Evolutionary conservation across 108 stramenopile species (phyloP).

Genomic region (Discostella stelligeroides): DNA sequence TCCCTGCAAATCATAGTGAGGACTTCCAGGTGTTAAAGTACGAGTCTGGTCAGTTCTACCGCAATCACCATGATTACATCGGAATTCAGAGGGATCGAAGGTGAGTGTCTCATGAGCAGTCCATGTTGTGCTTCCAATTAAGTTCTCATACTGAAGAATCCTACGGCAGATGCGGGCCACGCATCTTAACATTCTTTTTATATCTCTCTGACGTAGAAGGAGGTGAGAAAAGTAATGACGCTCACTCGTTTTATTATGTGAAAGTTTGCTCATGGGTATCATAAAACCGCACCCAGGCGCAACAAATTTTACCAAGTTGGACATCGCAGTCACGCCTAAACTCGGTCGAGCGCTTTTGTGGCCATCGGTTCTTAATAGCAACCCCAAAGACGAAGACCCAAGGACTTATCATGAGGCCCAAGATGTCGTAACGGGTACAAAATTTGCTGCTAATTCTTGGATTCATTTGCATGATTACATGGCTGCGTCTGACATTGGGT

Average conservation of each 20-base stretch:
- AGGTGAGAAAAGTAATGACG: slow-evolving; percentile 57
- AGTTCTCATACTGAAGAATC: too few species aligned
- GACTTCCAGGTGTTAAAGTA: slow-evolving; percentile 76
- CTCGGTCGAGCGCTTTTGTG: slow-evolving; percentile 57
- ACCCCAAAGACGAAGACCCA: slow-evolving; percentile 53
- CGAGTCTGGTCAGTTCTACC: slow-evolving; percentile 61
- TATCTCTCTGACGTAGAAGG: slow-evolving; percentile 82
- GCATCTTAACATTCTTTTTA: slow-evolving; percentile 82
- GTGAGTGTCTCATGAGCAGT: slow-evolving; percentile 3
- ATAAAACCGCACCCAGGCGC: slow-evolving; percentile 11
- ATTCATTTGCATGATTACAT: slow-evolving; percentile 55
- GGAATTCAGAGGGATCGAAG: slow-evolving; percentile 29
- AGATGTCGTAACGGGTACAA: slow-evolving; percentile 58
- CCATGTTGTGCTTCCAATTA: background rate
- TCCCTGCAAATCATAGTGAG: slow-evolving; percentile 69
- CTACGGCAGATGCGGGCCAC: slow-evolving; percentile 61
- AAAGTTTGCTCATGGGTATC: too few species aligned
- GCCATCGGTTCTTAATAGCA: slow-evolving; percentile 56
- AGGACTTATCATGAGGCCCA: slow-evolving; percentile 64
- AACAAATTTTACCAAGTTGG: slow-evolving; percentile 43
- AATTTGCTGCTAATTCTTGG: slow-evolving; percentile 73
- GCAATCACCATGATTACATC: slow-evolving; percentile 57
- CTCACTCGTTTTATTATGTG: too few species aligned
- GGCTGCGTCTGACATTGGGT: slow-evolving; percentile 22
- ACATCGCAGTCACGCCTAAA: slow-evolving; percentile 46